phyloP scores from a whole-genome alignment of 2,329 filamentous ascomycete genomes.

The Fusarium buxicola region DNA sequence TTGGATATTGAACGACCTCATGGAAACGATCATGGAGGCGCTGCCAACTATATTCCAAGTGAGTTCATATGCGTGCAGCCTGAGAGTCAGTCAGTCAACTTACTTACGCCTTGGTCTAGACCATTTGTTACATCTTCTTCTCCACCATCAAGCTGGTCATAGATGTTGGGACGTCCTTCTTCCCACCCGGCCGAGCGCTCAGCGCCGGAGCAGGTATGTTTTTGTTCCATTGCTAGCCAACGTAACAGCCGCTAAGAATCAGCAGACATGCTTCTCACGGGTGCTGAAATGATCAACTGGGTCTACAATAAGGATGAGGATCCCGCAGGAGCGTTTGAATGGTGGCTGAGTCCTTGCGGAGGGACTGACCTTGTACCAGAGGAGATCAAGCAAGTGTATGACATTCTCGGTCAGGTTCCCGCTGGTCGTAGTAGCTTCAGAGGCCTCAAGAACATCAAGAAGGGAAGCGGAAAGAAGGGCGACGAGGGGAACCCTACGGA shows the following conservation, averaged over 20 bases:
- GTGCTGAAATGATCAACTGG: not conserved
- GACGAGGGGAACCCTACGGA: slow-evolving; percentile 1
- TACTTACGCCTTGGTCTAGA: too few species aligned
- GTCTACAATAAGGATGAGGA: not conserved
- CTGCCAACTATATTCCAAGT: not conserved
- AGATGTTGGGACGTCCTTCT: not conserved
- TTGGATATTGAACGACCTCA: not conserved
- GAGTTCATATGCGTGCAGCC: too few species aligned
- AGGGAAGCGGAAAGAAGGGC: slow-evolving; percentile 7
- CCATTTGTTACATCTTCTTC: not conserved
- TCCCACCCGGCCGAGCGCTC: not conserved
- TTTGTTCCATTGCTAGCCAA: too few species aligned
- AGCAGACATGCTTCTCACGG: not conserved
- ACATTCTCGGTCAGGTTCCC: not conserved
- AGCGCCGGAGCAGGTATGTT: not conserved
- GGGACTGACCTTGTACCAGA: not conserved
- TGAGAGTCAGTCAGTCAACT: too few species aligned
- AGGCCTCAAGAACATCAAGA: not conserved
- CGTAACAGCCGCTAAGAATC: too few species aligned
- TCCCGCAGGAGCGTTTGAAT: not conserved
- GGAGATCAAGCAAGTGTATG: slow-evolving; percentile 6
- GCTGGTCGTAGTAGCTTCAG: not conserved
- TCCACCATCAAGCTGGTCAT: not conserved
- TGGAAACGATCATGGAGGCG: not conserved
- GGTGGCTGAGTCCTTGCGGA: slow-evolving; percentile 2